Percentiles rank a stretch among this genome's conserved stretches.
Evolutionary conservation across 2,329 filamentous ascomycete species (phyloP).

Genomic region (Sporothrix dimorphospora): DNA sequence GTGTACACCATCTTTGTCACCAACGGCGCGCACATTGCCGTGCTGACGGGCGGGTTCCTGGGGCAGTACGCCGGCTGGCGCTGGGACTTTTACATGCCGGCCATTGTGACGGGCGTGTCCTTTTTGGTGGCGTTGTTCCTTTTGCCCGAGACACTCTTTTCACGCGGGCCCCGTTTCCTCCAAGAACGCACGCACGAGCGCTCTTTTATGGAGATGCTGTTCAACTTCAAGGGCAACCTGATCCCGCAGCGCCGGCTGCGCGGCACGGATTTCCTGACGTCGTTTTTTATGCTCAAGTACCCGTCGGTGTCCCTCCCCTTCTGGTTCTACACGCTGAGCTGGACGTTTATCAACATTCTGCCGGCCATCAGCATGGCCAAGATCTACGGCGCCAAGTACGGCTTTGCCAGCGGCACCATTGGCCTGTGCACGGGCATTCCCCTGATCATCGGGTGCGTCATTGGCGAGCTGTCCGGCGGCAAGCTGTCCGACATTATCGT

Average conservation of each 20-base stretch:
- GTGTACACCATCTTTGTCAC: slow-evolving; percentile 33
- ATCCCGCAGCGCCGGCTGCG: slow-evolving; percentile 28
- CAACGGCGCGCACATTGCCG: slow-evolving; percentile 32
- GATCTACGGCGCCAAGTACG: slow-evolving; percentile 30
- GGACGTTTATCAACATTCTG: slow-evolving; percentile 33
- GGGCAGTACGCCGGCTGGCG: slow-evolving; percentile 31
- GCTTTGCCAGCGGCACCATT: slow-evolving; percentile 28
- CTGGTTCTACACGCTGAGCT: slow-evolving; percentile 30
- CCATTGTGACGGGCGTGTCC: slow-evolving; percentile 26
- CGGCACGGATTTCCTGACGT: slow-evolving; percentile 25
- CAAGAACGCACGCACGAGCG: slow-evolving; percentile 23
- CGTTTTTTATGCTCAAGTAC: slow-evolving; percentile 31
- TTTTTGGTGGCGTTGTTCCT: slow-evolving; percentile 22
- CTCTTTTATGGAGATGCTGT: slow-evolving; percentile 25
- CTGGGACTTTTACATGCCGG: slow-evolving; percentile 32
- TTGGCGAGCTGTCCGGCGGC: slow-evolving; percentile 32
- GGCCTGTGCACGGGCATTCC: slow-evolving; percentile 32
- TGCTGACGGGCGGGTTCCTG: slow-evolving; percentile 30
- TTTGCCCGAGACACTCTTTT: slow-evolving; percentile 31
- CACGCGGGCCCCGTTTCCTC: slow-evolving; percentile 26
- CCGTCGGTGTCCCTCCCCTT: slow-evolving; percentile 30
- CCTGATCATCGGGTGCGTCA: slow-evolving; percentile 30
- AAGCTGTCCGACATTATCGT: slow-evolving; percentile 31
- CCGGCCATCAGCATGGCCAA: slow-evolving; percentile 33
- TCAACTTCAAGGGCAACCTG: slow-evolving; percentile 18